A percentile compares a stretch with the other conserved stretches of the same genome.
Conservation (phyloP, 352 stramenopile species). For the Globisporangium nodosum region DNA sequence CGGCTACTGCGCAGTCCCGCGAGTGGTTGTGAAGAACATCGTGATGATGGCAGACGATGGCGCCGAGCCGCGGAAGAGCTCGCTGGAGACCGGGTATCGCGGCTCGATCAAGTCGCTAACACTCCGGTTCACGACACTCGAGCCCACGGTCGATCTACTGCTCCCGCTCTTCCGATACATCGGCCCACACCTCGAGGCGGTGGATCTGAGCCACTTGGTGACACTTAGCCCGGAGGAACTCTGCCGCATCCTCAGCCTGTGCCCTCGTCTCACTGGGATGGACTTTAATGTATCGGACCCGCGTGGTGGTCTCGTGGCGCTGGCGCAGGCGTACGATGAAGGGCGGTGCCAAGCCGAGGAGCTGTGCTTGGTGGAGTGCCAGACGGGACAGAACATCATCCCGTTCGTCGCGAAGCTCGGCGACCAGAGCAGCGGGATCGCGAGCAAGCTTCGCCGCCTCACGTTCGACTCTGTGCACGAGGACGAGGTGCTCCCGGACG, state of each 20-base stretch:
- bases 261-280: background rate
- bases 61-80: background rate
- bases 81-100: background rate
- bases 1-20: constrained; percentile 2
- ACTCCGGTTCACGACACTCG: background rate
- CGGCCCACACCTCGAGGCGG: background rate
- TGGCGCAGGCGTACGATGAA: background rate
- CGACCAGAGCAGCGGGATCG: background rate
- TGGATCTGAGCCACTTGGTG: background rate
- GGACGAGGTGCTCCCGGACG: background rate
- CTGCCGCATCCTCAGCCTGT: background rate
- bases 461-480: background rate
- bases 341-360: background rate
- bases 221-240: background rate
- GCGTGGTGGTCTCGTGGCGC: background rate
- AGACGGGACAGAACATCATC: background rate
- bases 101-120: background rate
- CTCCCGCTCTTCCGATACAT: background rate
- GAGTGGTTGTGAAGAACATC: background rate
- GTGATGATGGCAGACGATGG: background rate
- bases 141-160: background rate
- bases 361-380: background rate
- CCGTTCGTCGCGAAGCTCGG: constrained; percentile 1
- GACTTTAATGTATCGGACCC: constrained; percentile 1
- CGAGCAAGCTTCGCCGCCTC: background rate